Evolutionary conservation across 177 flowering plant species (phyloP), one percentile per base, ranked within the genome.

Genomic region (Tripterygium wilfordii): DNA sequence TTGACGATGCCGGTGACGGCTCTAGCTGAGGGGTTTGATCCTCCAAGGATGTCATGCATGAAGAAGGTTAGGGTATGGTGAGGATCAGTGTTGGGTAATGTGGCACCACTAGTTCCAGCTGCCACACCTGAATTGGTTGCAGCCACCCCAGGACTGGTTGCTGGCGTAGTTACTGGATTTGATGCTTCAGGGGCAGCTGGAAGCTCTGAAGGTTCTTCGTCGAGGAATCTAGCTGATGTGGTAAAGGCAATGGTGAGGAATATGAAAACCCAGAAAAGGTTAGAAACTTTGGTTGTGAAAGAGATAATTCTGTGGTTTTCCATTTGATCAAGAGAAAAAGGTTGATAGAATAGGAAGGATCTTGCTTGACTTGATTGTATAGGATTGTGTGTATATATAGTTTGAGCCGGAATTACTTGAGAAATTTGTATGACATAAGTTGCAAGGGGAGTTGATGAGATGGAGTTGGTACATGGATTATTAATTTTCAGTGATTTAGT

Each of bases 41-140:
- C 88, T 1, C 84, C 88, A 2, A 78, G 68, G 1, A 81, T 76
- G 65, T 78, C 88, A 25, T 81, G 88, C 88, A 78, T 74, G 73
- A 69, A 81, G 66, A 81, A 81, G 14, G 64, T 33, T 8, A 81
- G 37, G 2, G 65, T 15, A 30, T 69, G 75, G 40, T 58, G 54
- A 14, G 45, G 36, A 27, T 47, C 60, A 0, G 30, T n/a, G 20
- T 32, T 41, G 36, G 40, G 28, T 3, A 32, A 49, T 10, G 60
- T 33, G 16, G 61, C 49, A 36, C 48, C 31, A 10, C 48, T 16
- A 3, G 60, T 23, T 9, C 65, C 53, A 20, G 40, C 51, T 0
- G 64, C 19, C 13, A 53, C 22, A 18, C 18, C 51, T 27, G 54
- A 21, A 20, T 0, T 39, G 8, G 57, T 22, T 4, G 40, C 28